Evolutionary conservation across 768 basidiomycete species (phyloP).

Genomic region (Hericium rajendrae): DNA sequence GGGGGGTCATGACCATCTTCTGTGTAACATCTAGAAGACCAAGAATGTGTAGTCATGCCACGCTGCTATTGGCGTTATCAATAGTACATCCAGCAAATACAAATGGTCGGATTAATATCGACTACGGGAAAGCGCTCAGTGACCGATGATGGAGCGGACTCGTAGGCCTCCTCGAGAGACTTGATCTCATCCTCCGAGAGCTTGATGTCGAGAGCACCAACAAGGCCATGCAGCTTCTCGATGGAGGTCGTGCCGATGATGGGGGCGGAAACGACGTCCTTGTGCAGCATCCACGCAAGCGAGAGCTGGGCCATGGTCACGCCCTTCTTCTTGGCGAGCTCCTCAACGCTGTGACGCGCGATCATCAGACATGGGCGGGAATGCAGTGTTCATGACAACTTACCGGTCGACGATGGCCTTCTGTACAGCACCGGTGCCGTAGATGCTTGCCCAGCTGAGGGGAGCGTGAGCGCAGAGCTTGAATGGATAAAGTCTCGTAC

Average conservation of each 20-base stretch:
- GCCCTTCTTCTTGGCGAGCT: constrained; percentile 24
- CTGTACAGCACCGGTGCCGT: background rate
- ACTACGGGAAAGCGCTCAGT: constrained; percentile 1
- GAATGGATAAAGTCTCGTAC: background rate
- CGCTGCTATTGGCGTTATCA: too few relatives aligned
- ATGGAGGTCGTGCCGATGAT: background rate
- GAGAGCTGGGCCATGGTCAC: constrained; percentile 28
- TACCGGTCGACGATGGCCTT: background rate
- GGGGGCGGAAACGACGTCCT: constrained; percentile 4
- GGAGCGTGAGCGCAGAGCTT: background rate
- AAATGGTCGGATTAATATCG: too few relatives aligned
- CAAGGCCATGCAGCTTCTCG: background rate
- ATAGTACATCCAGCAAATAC: too few relatives aligned
- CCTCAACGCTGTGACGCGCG: constrained; percentile 14
- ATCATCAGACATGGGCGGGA: background rate
- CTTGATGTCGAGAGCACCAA: constrained; percentile 22
- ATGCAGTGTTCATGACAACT: background rate
- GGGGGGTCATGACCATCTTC: too few relatives aligned
- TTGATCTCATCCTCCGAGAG: constrained; percentile 33
- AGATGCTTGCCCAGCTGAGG: background rate
- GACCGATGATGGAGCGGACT: constrained; percentile 16
- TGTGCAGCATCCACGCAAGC: constrained; percentile 23
- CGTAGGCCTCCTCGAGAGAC: constrained; percentile 30
- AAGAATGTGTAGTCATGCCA: too few relatives aligned
- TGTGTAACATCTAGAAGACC: too few relatives aligned